Base-by-base conservation (phyloP, 2,329 filamentous ascomycete species). In the Xenoacremonium recifei region DNA sequence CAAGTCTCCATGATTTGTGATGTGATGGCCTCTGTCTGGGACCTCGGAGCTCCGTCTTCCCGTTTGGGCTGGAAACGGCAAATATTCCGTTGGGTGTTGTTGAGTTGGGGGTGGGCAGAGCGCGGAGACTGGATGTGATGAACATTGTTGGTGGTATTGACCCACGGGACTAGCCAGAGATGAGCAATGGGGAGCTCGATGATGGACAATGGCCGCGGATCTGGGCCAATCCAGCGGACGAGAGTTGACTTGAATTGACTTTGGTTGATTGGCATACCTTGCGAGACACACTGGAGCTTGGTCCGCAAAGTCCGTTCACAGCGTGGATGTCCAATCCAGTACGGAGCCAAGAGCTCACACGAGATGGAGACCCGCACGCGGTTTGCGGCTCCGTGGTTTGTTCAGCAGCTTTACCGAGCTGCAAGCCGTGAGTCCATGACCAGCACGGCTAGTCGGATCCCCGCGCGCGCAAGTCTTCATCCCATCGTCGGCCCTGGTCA, bases 131-230 rank as follows among this genome's bases (percentile, higher is more conserved):
- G 35, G 42, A 25, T 34, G 31, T 37, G 35, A 39, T 42, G 33
- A 38, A 35, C 34, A 35, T 45, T 17, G 11, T 16, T 16, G 32
- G 46, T 50, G 33, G 35, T 32, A 12, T 32, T 12, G 53, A 44
- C 47, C 47, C 47, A 49, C 47, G 37, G 27, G 38, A 21, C 45
- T 56, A 55, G 44, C 19, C 6, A 27, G 23, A 27, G 23, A 27
- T 7, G 23, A 27, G 23, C 23, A 27, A 27, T 13, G 23, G n/a
- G n/a, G n/a, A n/a, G n/a, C n/a, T n/a, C n/a, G n/a, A n/a, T n/a
- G n/a, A n/a, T n/a, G n/a, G n/a, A n/a, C n/a, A n/a, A n/a, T n/a
- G n/a, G n/a, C n/a, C n/a, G n/a, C n/a, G n/a, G n/a, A n/a, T n/a
- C n/a, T n/a, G n/a, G n/a, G n/a, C n/a, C n/a, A n/a, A n/a, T n/a